These are phyloP conservation scores for Amauroascus niger DNA, from an alignment of 2,329 filamentous ascomycete genomes.

Conservation along the genomic window DNA sequence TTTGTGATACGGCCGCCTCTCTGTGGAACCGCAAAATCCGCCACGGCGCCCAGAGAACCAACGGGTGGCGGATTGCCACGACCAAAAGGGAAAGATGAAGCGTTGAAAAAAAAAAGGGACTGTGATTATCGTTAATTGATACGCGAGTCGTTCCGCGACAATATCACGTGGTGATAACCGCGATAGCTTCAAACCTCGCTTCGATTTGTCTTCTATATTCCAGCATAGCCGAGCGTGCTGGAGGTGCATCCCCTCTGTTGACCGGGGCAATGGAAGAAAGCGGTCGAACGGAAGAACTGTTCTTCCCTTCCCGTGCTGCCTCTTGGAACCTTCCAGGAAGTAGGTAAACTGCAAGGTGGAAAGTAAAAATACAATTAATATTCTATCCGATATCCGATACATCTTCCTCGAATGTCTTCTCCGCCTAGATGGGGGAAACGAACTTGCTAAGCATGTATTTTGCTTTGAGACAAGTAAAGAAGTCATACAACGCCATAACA, in stretches of 20 bases:
- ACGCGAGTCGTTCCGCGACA: too few relatives aligned
- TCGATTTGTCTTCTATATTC: neutral
- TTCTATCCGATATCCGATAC: neutral
- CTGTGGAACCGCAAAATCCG: neutral
- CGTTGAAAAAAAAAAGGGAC: neutral
- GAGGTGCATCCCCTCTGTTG: neutral
- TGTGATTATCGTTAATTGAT: too few relatives aligned
- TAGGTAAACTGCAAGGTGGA: too few relatives aligned
- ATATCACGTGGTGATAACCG: slow-evolving; percentile 7
- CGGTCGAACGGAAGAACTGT: neutral
- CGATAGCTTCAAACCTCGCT: neutral
- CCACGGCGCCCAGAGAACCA: neutral
- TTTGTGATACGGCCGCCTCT: neutral
- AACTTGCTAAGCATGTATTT: too few relatives aligned
- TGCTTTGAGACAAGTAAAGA: too few relatives aligned
- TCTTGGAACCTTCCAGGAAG: too few relatives aligned
- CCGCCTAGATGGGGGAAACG: too few relatives aligned
- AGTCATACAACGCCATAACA: too few relatives aligned
- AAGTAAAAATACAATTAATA: too few relatives aligned
- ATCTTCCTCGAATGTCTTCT: too few relatives aligned
- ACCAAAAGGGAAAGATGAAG: slow-evolving; percentile 4
- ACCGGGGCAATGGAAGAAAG: neutral
- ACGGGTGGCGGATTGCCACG: neutral
- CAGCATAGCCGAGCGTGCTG: neutral
- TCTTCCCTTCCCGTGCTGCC: neutral